A percentile compares a stretch with the other conserved stretches of the same genome.
Conservation (phyloP, 2,329 filamentous ascomycete genomes). For the Hypoxylon sp. region DNA sequence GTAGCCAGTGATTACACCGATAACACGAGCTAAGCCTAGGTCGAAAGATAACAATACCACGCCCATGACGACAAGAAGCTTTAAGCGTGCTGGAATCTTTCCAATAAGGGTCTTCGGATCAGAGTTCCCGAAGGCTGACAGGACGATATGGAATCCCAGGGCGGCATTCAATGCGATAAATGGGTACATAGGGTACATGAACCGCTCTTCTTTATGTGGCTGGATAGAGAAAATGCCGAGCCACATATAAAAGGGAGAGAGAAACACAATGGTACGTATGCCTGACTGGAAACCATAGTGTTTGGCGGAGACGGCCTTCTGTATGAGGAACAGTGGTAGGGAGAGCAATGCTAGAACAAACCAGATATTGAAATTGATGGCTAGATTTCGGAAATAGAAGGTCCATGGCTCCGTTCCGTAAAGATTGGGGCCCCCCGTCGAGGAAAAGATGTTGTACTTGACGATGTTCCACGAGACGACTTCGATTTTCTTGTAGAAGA, state of each 20-base stretch:
- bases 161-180: constrained; percentile 91
- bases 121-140: constrained; percentile 80
- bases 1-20: constrained; percentile 86
- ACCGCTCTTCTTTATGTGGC: constrained; percentile 97
- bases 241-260: constrained; percentile 94
- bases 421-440: constrained; percentile 85
- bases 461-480: constrained; percentile 93
- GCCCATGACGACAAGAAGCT: constrained; percentile 73
- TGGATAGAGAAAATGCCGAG: constrained; percentile 90
- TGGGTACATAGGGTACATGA: constrained; percentile 98
- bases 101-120: constrained; percentile 77
- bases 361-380: constrained; percentile 97
- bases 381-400: constrained; percentile 92
- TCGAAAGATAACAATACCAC: constrained; percentile 75
- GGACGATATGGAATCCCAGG: constrained; percentile 83
- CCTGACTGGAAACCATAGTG: constrained; percentile 76
- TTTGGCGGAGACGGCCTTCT: constrained; percentile 75
- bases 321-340: constrained; percentile 81
- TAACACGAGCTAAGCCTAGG: constrained; percentile 78
- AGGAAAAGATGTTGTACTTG: constrained; percentile 93
- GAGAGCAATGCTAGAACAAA: constrained; percentile 83
- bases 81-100: constrained; percentile 81
- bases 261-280: constrained; percentile 82
- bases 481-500: constrained; percentile 85
- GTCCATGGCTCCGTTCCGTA: constrained; percentile 98